Base-by-base conservation (phyloP, 768 basidiomycete genomes). In the Mycena vulgaris region DNA sequence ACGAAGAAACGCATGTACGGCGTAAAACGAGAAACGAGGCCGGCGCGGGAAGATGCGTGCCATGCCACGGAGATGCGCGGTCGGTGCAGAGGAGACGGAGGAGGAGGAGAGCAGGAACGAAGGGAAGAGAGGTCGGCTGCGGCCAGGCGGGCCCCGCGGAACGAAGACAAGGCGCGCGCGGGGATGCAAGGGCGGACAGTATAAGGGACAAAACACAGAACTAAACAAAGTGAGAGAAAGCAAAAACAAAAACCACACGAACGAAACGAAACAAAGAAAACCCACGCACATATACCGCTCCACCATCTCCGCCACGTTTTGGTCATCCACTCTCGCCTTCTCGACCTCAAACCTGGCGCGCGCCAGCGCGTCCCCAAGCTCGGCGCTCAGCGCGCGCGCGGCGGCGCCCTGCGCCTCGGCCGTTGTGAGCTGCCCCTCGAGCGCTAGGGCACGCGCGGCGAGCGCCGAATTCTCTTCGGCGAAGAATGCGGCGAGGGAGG, bases 261-360 rank as follows among this genome's bases (percentile, higher is more conserved):
- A 21, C 42, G n/a, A 21, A 45, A n/a, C 21, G 21, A 23, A 21
- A 42, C 9, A 4, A n/a, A 40, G 31, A 19, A 55, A 66, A n/a
- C n/a, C n/a, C n/a, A 83, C 90, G 63, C 73, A 94, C 94, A 95
- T 95, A 78, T 95, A 95, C 40, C 93, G 88, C 30, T 93, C 89
- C 31, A 96, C 94, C 89, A 95, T 93, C 75, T 90, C 93, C 16
- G 91, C 90, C 3, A 94, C 94, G 0, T 91, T 87, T n/a, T 84
- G 87, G 65, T 95, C 93, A 56, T 95, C 92, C 21, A 89, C 77
- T 70, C 83, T 81, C 53, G 88, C 82, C 73, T 82, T 84, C 60
- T 92, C 87, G 19, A 93, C 81, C 69, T 90, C 89, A 1, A 83
- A 80, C 48, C 84, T 84, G 5, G 83, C 79, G 33, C 82, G 77